These are phyloP conservation scores for Lactarius deliciosus DNA, from an alignment of 768 basidiomycete genomes.

Conservation along the genomic window DNA sequence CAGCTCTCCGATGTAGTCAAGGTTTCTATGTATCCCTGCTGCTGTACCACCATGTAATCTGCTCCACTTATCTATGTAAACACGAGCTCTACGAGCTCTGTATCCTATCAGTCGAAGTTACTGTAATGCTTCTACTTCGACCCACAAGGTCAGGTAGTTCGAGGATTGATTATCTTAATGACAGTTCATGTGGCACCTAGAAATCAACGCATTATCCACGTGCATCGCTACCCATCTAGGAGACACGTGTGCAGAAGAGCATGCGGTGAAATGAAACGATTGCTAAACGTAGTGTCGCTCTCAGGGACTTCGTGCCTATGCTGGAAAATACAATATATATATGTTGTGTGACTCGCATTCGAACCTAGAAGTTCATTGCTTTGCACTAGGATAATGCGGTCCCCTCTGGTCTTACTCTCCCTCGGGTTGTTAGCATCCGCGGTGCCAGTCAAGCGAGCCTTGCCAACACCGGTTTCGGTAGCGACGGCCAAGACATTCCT, in stretches of 20 bases:
- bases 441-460: constrained; percentile 18
- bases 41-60: not conserved
- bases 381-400: not conserved
- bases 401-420: not conserved
- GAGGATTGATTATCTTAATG: constrained; percentile 1
- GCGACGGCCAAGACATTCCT: constrained; percentile 32
- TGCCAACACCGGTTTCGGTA: constrained; percentile 30
- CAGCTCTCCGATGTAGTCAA: not conserved
- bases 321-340: not conserved
- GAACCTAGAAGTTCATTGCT: constrained; percentile 1
- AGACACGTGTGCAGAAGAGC: not conserved
- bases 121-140: not conserved
- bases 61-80: not conserved
- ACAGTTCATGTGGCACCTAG: not conserved
- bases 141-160: not conserved
- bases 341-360: not conserved
- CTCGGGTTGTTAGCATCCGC: not conserved
- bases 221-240: not conserved
- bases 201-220: not conserved
- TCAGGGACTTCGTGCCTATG: too few species aligned
- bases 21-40: not conserved
- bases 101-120: not conserved
- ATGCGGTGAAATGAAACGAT: not conserved
- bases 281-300: not conserved
- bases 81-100: not conserved